Evolutionary conservation across 345 rosid species (phyloP).

Genomic region (Noccaea caerulescens): DNA sequence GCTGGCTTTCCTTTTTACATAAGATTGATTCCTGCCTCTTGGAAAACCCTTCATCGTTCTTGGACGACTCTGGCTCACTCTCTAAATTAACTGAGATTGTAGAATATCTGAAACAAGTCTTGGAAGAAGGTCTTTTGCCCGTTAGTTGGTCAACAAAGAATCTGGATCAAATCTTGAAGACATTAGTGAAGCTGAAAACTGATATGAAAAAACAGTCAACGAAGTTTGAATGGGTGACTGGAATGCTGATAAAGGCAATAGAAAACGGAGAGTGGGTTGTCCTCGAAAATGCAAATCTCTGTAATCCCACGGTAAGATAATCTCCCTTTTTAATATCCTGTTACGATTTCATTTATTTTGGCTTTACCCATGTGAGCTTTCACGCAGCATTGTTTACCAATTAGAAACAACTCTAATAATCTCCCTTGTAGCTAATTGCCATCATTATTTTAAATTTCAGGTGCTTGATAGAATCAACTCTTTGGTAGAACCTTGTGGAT

Average conservation of each 20-base stretch:
- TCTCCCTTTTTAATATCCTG: slow-evolving; percentile 24
- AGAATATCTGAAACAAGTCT: slow-evolving; percentile 51
- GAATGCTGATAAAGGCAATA: slow-evolving; percentile 78
- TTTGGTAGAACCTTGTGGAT: slow-evolving; percentile 86
- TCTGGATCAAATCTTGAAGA: slow-evolving; percentile 53
- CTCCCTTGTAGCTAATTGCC: slow-evolving; percentile 20
- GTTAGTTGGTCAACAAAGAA: slow-evolving; percentile 60
- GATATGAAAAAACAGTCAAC: slow-evolving; percentile 54
- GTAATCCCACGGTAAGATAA: slow-evolving; percentile 85
- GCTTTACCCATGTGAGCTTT: slow-evolving; percentile 23
- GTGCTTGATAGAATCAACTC: slow-evolving; percentile 98
- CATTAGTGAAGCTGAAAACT: slow-evolving; percentile 63
- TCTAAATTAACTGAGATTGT: slow-evolving; percentile 56
- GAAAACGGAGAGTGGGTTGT: slow-evolving; percentile 97
- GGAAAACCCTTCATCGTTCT: slow-evolving; percentile 48
- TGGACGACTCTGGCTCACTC: slow-evolving; percentile 52
- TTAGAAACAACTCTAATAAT: slow-evolving; percentile 11
- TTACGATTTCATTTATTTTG: slow-evolving; percentile 3
- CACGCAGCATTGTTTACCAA: background rate
- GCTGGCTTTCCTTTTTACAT: slow-evolving; percentile 71
- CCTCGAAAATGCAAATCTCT: slow-evolving; percentile 91
- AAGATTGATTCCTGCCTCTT: slow-evolving; percentile 45
- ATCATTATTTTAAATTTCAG: slow-evolving; percentile 44
- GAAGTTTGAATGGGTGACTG: slow-evolving; percentile 97
- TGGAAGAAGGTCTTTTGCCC: slow-evolving; percentile 46